Evolutionary conservation across 352 stramenopile species (phyloP), one percentile per base, ranked within the genome.

Genomic region (Blastocystis sp.): DNA sequence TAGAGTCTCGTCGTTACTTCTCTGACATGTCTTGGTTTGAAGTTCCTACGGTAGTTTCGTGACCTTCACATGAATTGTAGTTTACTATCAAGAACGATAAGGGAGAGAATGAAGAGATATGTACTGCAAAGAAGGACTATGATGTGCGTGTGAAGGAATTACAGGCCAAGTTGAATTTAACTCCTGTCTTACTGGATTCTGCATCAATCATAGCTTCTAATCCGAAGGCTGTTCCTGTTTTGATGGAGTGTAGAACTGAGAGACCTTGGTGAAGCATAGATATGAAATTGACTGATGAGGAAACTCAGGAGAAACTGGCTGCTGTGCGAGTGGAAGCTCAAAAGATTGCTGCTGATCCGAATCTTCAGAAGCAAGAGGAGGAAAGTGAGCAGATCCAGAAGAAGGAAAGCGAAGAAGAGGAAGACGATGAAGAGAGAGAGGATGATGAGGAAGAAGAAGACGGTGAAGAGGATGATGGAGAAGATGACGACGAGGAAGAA

Each of bases 61-160:
- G 27, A 3, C 9, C 21, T n/a, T 21, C 1, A 12, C 1, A n/a
- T 74, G 11, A 74, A 3, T 1, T 24, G 5, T 74, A 74, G 71
- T 83, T 83, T 42, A 66, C 49, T 5, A 46, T 83, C 71, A 83
- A 24, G 12, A 83, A 83, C 54, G 71, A 83, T n/a, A 83, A 83
- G 54, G 71, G 71, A n/a, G 71, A 83, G 54, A 83, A 83, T 52
- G 71, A 83, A 43, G 71, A 67, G 29, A 21, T 83, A 6, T 32
- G 52, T 11, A 83, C 71, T 6, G 49, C 29, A 4, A 83, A 83
- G 71, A 57, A 59, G 51, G 71, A 83, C 54, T 83, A 65, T 43
- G 27, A 51, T 0, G 37, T 65, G 46, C 71, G 71, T 42, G 71
- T 83, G 46, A 59, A 83, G 29, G 71, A 83, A 27, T 43, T 83